Evolutionary conservation across 2,329 filamentous ascomycete species (phyloP).

Genomic region (Graphium sp.): DNA sequence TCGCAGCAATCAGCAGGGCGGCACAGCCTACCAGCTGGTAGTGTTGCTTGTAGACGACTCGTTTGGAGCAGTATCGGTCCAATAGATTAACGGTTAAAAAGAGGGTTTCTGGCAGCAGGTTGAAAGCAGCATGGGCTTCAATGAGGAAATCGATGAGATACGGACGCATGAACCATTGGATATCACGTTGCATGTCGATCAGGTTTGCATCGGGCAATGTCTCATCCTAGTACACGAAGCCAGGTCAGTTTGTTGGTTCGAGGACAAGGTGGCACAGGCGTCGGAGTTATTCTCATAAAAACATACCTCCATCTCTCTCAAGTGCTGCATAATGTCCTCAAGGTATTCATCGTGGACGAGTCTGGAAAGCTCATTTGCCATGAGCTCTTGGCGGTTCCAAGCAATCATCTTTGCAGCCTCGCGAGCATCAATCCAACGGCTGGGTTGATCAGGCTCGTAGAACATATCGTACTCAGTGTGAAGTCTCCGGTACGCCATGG

Average conservation of each 20-base stretch:
- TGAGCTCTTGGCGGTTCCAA: conserved; percentile 69
- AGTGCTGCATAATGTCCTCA: conserved; percentile 85
- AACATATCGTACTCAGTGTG: conserved; percentile 27
- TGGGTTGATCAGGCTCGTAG: conserved; percentile 37
- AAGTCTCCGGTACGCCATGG: conserved; percentile 24
- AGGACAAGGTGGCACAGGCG: not conserved
- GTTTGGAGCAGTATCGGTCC: conserved; percentile 92
- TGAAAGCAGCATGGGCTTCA: conserved; percentile 91
- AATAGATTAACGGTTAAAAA: conserved; percentile 94
- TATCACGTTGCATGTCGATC: conserved; percentile 98
- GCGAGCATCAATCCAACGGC: conserved; percentile 45
- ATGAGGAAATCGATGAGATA: conserved; percentile 97
- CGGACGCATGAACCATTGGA: conserved; percentile 98
- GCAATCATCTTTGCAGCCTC: conserved; percentile 66
- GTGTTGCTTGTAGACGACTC: conserved; percentile 97
- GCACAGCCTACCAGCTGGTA: conserved; percentile 97
- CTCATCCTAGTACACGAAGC: conserved; percentile 35
- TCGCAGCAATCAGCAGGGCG: conserved; percentile 87
- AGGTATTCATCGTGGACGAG: conserved; percentile 80
- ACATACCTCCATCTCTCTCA: conserved; percentile 81
- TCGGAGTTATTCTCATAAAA: not conserved
- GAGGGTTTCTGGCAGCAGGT: conserved; percentile 81
- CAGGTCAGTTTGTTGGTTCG: not conserved
- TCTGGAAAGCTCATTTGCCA: conserved; percentile 77
- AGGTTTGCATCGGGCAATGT: conserved; percentile 92